Percentiles rank a stretch among this genome's conserved stretches.
Conservation (phyloP, 164 flowering plant species). For the Berberis vulgaris region DNA sequence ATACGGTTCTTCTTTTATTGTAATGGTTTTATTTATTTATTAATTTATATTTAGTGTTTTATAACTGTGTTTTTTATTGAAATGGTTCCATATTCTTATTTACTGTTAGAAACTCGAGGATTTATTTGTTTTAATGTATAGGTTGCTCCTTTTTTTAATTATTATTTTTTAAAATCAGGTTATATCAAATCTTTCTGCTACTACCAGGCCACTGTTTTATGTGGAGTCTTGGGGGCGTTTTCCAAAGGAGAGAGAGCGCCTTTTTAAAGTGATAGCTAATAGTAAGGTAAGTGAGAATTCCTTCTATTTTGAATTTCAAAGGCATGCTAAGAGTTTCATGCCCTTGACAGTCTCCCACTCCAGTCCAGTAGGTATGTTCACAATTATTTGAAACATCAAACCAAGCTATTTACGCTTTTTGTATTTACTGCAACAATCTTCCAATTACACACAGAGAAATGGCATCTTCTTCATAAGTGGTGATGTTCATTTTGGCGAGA, state of each 20-base stretch:
- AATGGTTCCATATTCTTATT: neutral
- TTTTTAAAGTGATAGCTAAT: slow-evolving; percentile 41
- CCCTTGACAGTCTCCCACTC: no score
- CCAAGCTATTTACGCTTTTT: neutral
- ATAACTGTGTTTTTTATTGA: no score
- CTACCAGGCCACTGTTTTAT: slow-evolving; percentile 46
- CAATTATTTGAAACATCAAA: no score
- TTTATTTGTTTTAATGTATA: neutral
- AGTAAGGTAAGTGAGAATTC: slow-evolving; percentile 38
- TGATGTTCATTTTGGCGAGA: slow-evolving; percentile 84
- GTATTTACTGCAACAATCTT: neutral
- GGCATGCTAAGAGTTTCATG: neutral
- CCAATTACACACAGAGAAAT: slow-evolving; percentile 41
- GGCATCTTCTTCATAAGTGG: slow-evolving; percentile 75
- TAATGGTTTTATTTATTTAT: no score
- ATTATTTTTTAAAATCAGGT: slow-evolving; percentile 30
- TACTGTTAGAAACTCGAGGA: neutral
- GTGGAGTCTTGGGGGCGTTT: slow-evolving; percentile 74
- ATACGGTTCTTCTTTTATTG: no score
- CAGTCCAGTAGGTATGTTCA: no score
- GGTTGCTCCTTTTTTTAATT: neutral
- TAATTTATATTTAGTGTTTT: no score
- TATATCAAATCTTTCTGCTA: slow-evolving; percentile 66
- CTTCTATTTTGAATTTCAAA: neutral
- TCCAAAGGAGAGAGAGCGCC: slow-evolving; percentile 56